Base-by-base conservation (phyloP, 805 yeast species). In the Lachancea lanzarotensis region DNA sequence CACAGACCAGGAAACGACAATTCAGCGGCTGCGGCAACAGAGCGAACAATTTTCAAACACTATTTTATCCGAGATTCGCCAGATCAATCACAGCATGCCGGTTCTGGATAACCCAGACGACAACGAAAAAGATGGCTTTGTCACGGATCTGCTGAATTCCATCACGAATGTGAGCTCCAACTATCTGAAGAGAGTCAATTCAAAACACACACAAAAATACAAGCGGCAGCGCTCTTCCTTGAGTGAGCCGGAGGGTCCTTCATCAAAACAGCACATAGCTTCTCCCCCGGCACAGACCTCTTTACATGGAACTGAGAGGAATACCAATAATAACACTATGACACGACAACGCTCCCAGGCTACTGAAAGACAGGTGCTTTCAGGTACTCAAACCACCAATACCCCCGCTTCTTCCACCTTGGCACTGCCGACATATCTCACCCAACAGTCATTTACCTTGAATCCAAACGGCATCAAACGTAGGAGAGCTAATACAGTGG, bases 401-500 rank as follows among this genome's bases (percentile, higher is more conserved):
- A 10, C 37, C 15, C 10, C 38, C n/a, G 16, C 30, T 11, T 16
- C 37, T n/a, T n/a, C 38, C 19, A 16, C 30, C 6, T 16, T 37
- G 16, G 25, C 40, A 2, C 17, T 38, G 31, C 40, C 47, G 18
- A 20, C 26, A 13, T 44, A 38, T 29, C 39, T 43, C 25, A 38
- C 42, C 11, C 37, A 43, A 29, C 42, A 32, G 22, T 38, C 46
- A 3, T 63, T 63, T 36, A 56, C 57, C 10, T 39, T 63, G 43
- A 59, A 63, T 47, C 66, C 67, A 2, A 59, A 60, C 33, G 65
- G 64, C 3, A 57, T 63, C 16, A 63, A 62, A 44, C 55, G 54
- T 36, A 50, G 66, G 9, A 55, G 48, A 37, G 47, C 40, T 13
- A 38, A 38, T 17, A 38, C 40, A n/a, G 19, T 42, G 9, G 16